Conservation (phyloP, 495 filamentous ascomycete species). For the Friedmanniomyces simplex region DNA sequence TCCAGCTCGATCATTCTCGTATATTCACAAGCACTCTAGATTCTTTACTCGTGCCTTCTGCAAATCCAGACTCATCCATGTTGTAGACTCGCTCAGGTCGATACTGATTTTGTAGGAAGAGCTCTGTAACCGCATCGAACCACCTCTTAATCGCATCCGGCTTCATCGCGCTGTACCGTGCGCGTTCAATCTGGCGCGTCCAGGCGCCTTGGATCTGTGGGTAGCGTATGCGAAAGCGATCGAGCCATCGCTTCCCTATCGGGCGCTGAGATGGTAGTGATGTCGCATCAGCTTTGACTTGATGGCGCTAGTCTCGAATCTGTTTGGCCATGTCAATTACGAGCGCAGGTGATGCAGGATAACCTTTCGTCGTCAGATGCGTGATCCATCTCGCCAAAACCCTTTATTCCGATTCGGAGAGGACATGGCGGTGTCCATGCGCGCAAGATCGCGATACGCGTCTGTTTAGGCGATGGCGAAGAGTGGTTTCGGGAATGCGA, state of each 20-base stretch:
- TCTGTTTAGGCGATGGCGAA: no score
- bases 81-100: background rate
- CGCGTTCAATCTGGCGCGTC: slow-evolving; percentile 2
- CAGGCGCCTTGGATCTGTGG: slow-evolving; percentile 2
- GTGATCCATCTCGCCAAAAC: background rate
- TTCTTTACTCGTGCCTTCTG: background rate
- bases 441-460: slow-evolving; percentile 1
- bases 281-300: background rate
- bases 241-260: slow-evolving; percentile 4
- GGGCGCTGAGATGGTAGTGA: background rate
- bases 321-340: slow-evolving; percentile 3
- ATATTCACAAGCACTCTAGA: slow-evolving; percentile 2
- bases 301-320: background rate
- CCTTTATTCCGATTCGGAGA: slow-evolving; percentile 1
- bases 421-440: background rate
- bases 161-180: background rate
- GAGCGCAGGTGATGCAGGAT: slow-evolving; percentile 3
- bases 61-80: slow-evolving; percentile 7
- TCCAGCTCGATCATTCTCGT: slow-evolving; percentile 4
- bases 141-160: background rate
- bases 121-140: slow-evolving; percentile 5
- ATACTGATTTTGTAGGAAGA: background rate
- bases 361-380: slow-evolving; percentile 1
- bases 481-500: no score
- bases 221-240: background rate